A percentile compares a stretch with the other conserved stretches of the same genome.
These are phyloP conservation scores for Debaryomyces maramus DNA, from an alignment of 805 yeast genomes.

Conservation along the genomic window DNA sequence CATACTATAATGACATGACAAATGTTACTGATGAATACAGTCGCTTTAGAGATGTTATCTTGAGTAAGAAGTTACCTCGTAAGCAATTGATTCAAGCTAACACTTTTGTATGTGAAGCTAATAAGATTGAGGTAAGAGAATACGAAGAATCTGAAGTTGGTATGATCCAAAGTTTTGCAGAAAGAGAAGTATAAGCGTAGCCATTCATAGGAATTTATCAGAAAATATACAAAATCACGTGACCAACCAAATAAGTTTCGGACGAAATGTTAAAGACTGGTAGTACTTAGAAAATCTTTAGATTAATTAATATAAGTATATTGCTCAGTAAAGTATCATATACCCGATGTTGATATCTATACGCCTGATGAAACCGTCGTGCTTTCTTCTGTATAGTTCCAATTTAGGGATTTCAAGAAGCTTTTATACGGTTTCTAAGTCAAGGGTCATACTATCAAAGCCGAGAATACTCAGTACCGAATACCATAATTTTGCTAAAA, in stretches of 20 bases:
- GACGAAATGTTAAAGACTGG: background rate
- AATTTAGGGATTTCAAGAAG: constrained; percentile 1
- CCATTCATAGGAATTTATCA: background rate
- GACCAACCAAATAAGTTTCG: background rate
- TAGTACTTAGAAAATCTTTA: too few species aligned
- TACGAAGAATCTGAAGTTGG: constrained; percentile 74
- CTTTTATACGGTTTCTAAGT: too few species aligned
- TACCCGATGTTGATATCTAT: constrained; percentile 4
- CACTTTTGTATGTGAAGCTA: constrained; percentile 47
- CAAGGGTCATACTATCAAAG: too few species aligned
- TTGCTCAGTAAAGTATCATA: background rate
- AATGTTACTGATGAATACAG: constrained; percentile 63
- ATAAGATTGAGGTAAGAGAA: constrained; percentile 58
- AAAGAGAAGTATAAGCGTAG: constrained; percentile 35
- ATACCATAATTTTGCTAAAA: background rate
- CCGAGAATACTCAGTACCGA: background rate
- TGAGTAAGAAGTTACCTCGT: constrained; percentile 76
- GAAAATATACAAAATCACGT: background rate
- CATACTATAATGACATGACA: constrained; percentile 68
- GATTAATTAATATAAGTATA: background rate
- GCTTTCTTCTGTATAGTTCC: background rate
- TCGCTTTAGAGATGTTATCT: constrained; percentile 63
- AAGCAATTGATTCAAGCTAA: constrained; percentile 84
- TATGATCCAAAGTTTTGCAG: constrained; percentile 74
- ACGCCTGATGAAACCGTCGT: constrained; percentile 1